These are phyloP conservation scores for Colletotrichum siamense DNA, from an alignment of 2,329 filamentous ascomycete genomes.

Conservation along the genomic window DNA sequence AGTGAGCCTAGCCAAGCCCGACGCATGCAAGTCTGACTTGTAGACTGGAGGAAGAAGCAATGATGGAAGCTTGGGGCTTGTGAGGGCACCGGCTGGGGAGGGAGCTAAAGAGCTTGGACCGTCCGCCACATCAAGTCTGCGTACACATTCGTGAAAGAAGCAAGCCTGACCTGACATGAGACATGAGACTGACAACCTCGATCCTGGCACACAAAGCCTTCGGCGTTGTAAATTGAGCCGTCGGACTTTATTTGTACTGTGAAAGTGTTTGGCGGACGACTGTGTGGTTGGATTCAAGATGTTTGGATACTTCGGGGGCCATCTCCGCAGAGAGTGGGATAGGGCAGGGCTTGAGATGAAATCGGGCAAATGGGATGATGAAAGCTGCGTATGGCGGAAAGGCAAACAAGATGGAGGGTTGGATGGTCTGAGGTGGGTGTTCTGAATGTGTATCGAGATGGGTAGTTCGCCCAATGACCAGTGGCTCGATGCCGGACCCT, in stretches of 20 bases:
- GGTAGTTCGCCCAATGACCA: neutral
- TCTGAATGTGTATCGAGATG: neutral
- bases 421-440: neutral
- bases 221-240: neutral
- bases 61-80: conserved; percentile 5
- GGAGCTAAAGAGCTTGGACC: conserved; percentile 9
- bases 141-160: neutral
- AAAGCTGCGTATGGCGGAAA: conserved; percentile 3
- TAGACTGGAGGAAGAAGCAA: neutral
- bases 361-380: neutral
- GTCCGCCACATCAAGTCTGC: neutral
- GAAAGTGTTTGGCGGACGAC: neutral
- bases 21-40: neutral
- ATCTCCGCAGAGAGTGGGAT: neutral
- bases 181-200: neutral
- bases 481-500: neutral
- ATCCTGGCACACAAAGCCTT: neutral
- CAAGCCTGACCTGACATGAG: neutral
- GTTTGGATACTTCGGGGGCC: neutral
- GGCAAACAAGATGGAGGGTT: neutral
- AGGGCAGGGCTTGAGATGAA: neutral
- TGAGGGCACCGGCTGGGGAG: neutral
- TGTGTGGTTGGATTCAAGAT: neutral
- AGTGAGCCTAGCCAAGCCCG: neutral
- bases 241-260: neutral